Conservation (phyloP, 75 land plant species). For the Sequoia sempervirens region DNA sequence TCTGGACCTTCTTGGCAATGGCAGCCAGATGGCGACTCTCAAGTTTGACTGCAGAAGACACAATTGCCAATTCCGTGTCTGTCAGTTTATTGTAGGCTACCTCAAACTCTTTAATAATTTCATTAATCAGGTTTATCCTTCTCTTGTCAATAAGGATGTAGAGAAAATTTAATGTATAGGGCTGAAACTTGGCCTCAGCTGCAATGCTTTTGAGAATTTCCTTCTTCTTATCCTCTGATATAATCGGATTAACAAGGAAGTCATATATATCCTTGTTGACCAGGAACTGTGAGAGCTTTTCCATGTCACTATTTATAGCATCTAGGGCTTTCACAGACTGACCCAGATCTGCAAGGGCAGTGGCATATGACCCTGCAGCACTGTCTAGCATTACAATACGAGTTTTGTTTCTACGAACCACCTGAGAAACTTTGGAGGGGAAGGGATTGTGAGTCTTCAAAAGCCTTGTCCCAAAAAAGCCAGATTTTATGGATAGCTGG, state of each 20-base stretch:
- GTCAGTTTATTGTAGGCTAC: constrained; percentile 60
- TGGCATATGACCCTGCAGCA: constrained; percentile 70
- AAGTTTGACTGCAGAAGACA: constrained; percentile 79
- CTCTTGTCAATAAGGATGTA: constrained; percentile 68
- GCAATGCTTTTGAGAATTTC: constrained; percentile 45
- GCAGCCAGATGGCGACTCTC: constrained; percentile 73
- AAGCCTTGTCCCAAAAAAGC: not conserved
- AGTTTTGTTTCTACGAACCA: constrained; percentile 23
- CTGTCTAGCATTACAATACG: constrained; percentile 49
- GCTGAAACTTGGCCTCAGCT: constrained; percentile 35
- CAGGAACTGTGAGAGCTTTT: constrained; percentile 48
- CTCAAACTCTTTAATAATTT: constrained; percentile 81
- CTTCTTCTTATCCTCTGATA: constrained; percentile 58
- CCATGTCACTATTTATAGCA: constrained; percentile 55
- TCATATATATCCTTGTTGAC: constrained; percentile 28
- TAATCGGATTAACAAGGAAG: constrained; percentile 64
- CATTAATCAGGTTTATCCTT: constrained; percentile 53
- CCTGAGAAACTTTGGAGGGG: constrained; percentile 3
- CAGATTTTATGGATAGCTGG: constrained; percentile 22
- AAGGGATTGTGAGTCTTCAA: constrained; percentile 16
- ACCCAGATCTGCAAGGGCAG: constrained; percentile 76
- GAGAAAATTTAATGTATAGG: constrained; percentile 61
- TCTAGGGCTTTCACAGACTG: constrained; percentile 51
- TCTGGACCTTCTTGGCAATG: constrained; percentile 87
- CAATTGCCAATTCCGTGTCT: constrained; percentile 77